Conservation (phyloP, 805 yeast species). For the Yarrowia yakushimensis region DNA sequence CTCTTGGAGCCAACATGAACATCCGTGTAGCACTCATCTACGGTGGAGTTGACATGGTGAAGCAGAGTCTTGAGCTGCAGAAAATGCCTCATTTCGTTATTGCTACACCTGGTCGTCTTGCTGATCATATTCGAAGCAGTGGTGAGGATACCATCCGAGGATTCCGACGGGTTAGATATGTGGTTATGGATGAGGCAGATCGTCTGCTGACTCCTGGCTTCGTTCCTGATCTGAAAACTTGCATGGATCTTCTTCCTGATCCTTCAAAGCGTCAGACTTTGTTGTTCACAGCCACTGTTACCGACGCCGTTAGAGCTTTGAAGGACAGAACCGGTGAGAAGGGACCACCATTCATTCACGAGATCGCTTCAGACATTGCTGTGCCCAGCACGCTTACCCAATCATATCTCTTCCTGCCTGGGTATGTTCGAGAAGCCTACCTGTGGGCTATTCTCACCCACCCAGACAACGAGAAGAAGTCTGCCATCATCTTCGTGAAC, state of each 20-base stretch:
- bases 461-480: slow-evolving; percentile 58
- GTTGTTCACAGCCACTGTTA: slow-evolving; percentile 91
- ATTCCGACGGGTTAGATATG: slow-evolving; percentile 66
- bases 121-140: slow-evolving; percentile 81
- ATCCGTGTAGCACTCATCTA: slow-evolving; percentile 78
- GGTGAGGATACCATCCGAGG: slow-evolving; percentile 87
- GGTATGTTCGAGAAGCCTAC: slow-evolving; percentile 86
- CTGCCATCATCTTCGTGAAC: slow-evolving; percentile 86
- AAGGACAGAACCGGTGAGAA: slow-evolving; percentile 62
- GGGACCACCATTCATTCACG: slow-evolving; percentile 65
- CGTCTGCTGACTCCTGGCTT: slow-evolving; percentile 80
- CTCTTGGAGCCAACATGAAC: slow-evolving; percentile 86
- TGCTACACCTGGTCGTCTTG: slow-evolving; percentile 96
- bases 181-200: slow-evolving; percentile 96
- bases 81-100: slow-evolving; percentile 87
- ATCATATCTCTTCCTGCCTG: slow-evolving; percentile 72
- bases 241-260: slow-evolving; percentile 69
- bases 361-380: slow-evolving; percentile 69
- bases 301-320: slow-evolving; percentile 82
- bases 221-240: slow-evolving; percentile 68
- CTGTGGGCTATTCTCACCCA: slow-evolving; percentile 63
- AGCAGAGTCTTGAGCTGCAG: slow-evolving; percentile 78
- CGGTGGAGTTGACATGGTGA: slow-evolving; percentile 93
- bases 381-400: slow-evolving; percentile 70
- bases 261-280: slow-evolving; percentile 78